phyloP scores from a whole-genome alignment of 129 eudicot species.

The Sambucus nigra region DNA sequence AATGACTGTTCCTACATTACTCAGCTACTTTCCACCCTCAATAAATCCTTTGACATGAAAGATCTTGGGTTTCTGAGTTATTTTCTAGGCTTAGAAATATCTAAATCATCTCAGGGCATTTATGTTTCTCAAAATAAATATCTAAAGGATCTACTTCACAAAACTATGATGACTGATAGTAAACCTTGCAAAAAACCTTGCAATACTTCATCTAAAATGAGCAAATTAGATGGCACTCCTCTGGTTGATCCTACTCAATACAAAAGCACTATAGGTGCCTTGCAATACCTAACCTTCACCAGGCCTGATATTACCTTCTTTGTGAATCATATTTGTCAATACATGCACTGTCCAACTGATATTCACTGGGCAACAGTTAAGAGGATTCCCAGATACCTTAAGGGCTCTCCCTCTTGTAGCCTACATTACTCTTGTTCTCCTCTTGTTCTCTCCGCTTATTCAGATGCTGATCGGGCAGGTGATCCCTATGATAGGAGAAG shows the following conservation, averaged over 20 bases:
- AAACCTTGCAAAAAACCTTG: not conserved
- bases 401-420: not conserved
- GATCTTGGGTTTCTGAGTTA: not conserved
- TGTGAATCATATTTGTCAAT: not conserved
- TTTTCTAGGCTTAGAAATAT: not conserved
- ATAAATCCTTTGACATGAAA: not conserved
- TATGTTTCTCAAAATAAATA: not conserved
- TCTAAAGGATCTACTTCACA: not conserved
- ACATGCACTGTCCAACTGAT: not conserved
- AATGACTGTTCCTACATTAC: not conserved
- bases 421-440: not conserved
- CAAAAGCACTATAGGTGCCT: not conserved
- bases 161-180: not conserved
- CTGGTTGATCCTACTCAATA: not conserved
- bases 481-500: not conserved
- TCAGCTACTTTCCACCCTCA: not conserved
- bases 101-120: not conserved
- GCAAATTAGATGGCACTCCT: not conserved
- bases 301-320: not conserved
- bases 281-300: not conserved
- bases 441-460: not conserved
- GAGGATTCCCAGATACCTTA: not conserved
- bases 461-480: constrained; percentile 11
- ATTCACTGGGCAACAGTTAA: not conserved
- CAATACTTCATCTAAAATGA: not conserved